Evolutionary conservation across 176 grass and related monocot species (phyloP).

Genomic region (Guadua angustifolia): DNA sequence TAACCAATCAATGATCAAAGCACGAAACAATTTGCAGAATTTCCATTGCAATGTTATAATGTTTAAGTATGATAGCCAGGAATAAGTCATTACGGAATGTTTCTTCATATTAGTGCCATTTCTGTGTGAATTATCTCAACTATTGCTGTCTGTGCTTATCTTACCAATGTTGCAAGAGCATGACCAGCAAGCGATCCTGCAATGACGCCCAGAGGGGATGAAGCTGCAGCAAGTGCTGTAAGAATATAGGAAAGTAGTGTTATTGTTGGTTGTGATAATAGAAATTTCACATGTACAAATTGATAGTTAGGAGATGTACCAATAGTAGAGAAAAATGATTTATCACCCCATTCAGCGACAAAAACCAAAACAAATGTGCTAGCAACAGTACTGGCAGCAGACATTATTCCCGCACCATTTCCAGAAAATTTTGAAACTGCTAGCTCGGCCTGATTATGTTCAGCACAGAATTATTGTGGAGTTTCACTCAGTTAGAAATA

Average conservation of each 20-base stretch:
- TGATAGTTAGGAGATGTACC: slow-evolving; percentile 46
- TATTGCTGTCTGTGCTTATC: slow-evolving; percentile 5
- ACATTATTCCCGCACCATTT: slow-evolving; percentile 87
- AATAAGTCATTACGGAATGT: neutral
- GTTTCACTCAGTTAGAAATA: slow-evolving; percentile 9
- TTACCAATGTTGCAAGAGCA: slow-evolving; percentile 95
- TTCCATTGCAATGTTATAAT: neutral
- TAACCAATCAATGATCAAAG: neutral
- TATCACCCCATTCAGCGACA: slow-evolving; percentile 98
- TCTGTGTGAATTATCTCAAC: slow-evolving; percentile 1
- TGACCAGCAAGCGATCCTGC: slow-evolving; percentile 84
- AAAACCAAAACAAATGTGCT: slow-evolving; percentile 99
- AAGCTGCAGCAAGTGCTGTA: slow-evolving; percentile 91
- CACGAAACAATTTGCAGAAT: neutral
- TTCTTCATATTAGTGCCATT: slow-evolving; percentile 19
- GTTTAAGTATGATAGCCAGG: neutral
- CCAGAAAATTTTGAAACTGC: slow-evolving; percentile 96
- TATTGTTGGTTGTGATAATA: slow-evolving; percentile 27
- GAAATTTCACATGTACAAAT: neutral
- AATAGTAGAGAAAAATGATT: slow-evolving; percentile 98
- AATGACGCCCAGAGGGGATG: slow-evolving; percentile 95
- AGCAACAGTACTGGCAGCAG: slow-evolving; percentile 73
- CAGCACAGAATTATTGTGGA: slow-evolving; percentile 34
- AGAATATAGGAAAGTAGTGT: slow-evolving; percentile 39
- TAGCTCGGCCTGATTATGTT: slow-evolving; percentile 77